Conservation (phyloP, 2,329 filamentous ascomycete genomes). For the Rhytidhysteron rufulum region DNA sequence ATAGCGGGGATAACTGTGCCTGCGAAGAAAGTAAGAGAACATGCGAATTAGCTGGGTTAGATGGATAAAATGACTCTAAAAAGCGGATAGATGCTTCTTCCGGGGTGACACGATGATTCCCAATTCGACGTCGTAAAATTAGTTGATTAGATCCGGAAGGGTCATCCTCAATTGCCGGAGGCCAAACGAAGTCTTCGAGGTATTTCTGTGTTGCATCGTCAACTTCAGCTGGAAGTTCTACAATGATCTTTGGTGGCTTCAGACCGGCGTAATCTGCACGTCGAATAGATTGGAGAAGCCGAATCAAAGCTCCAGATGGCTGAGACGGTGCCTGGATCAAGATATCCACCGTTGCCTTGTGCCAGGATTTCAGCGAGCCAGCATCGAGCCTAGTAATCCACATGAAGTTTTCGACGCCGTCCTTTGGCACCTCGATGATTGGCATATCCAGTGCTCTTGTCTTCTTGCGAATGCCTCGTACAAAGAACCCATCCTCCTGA, state of each 20-base stretch:
- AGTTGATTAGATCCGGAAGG: slow-evolving; percentile 47
- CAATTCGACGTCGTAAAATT: slow-evolving; percentile 71
- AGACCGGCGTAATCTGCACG: slow-evolving; percentile 72
- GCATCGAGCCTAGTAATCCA: slow-evolving; percentile 81
- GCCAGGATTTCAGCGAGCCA: slow-evolving; percentile 70
- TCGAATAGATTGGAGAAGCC: slow-evolving; percentile 72
- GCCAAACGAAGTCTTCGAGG: slow-evolving; percentile 65
- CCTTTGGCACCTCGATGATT: slow-evolving; percentile 70
- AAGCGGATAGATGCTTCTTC: slow-evolving; percentile 72
- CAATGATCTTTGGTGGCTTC: slow-evolving; percentile 68
- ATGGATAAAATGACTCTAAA: slow-evolving; percentile 84
- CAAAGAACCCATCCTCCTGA: slow-evolving; percentile 67
- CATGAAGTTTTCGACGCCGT: slow-evolving; percentile 58
- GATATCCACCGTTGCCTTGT: slow-evolving; percentile 74
- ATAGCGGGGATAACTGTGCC: slow-evolving; percentile 72
- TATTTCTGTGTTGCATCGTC: slow-evolving; percentile 63
- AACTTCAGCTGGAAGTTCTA: slow-evolving; percentile 73
- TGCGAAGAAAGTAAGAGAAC: slow-evolving; percentile 82
- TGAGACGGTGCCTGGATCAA: slow-evolving; percentile 70
- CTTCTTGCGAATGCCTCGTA: slow-evolving; percentile 56
- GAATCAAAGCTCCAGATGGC: slow-evolving; percentile 70
- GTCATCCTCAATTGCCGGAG: slow-evolving; percentile 44
- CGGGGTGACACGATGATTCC: slow-evolving; percentile 55
- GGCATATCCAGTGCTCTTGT: slow-evolving; percentile 52
- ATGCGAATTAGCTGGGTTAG: slow-evolving; percentile 60